A percentile compares a stretch with the other conserved stretches of the same genome.
phyloP scores from a whole-genome alignment of 2,329 filamentous ascomycete genomes.

The Sporothrix phasma region DNA sequence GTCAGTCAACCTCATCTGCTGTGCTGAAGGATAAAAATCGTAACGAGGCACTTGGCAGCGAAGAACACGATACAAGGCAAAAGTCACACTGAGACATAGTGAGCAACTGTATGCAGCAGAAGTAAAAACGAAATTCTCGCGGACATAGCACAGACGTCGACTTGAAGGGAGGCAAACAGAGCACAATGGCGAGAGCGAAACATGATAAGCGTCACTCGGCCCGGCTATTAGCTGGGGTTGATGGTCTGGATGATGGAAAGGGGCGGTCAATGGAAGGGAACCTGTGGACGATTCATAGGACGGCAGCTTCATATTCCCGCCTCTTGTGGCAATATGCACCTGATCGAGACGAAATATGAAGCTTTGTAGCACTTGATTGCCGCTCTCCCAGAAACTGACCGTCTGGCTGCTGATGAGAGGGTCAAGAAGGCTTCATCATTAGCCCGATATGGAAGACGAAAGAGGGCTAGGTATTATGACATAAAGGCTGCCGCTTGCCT shows the following conservation, averaged over 20 bases:
- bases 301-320: slow-evolving; percentile 7
- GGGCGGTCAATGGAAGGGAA: no score
- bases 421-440: background rate
- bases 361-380: background rate
- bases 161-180: background rate
- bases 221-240: background rate
- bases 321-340: slow-evolving; percentile 1
- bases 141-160: no score
- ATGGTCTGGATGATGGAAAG: background rate
- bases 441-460: background rate
- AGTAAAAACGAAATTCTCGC: no score
- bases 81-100: background rate
- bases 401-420: background rate
- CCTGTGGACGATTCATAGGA: background rate
- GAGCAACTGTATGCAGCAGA: background rate
- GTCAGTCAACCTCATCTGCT: background rate
- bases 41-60: background rate
- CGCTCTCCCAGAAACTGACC: background rate
- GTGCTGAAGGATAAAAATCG: background rate
- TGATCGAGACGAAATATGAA: background rate
- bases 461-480: background rate
- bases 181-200: no score
- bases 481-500: background rate
- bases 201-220: background rate
- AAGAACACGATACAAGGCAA: background rate